These are phyloP conservation scores for Sporopachydermia quercuum DNA, from an alignment of 805 yeast species.

Conservation along the genomic window DNA sequence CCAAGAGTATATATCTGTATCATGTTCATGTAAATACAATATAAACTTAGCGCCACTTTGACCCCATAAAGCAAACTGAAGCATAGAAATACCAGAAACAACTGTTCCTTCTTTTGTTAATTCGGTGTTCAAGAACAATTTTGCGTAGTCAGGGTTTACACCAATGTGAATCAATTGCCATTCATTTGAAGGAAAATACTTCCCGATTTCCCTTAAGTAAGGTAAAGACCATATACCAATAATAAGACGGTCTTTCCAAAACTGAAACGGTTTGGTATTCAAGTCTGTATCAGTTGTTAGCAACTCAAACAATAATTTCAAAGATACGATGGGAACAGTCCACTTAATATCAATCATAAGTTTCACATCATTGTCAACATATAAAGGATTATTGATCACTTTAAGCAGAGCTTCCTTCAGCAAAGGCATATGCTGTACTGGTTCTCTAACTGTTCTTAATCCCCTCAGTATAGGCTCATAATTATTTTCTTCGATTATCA, in stretches of 20 bases:
- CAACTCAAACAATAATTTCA: conserved; percentile 23
- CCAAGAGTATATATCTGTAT: conserved; percentile 33
- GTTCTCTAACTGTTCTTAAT: conserved; percentile 20
- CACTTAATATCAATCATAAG: conserved; percentile 40
- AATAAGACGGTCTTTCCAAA: conserved; percentile 30
- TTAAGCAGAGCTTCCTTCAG: conserved; percentile 26
- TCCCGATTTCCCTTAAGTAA: conserved; percentile 27
- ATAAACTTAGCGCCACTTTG: conserved; percentile 14
- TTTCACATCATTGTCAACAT: conserved; percentile 12
- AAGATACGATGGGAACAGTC: conserved; percentile 27
- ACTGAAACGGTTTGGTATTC: conserved; percentile 11
- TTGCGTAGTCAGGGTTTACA: conserved; percentile 17
- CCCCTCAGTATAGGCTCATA: conserved; percentile 22
- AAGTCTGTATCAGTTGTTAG: conserved; percentile 25
- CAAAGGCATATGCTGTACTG: conserved; percentile 25
- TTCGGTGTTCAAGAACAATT: conserved; percentile 18
- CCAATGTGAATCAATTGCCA: neutral
- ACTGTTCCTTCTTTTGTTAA: conserved; percentile 28
- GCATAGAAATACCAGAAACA: conserved; percentile 41
- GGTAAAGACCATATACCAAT: conserved; percentile 40
- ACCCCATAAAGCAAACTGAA: conserved; percentile 31
- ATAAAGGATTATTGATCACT: conserved; percentile 20
- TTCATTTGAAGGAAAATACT: conserved; percentile 17
- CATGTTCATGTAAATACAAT: conserved; percentile 17
- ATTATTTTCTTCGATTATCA: conserved; percentile 22